A percentile compares a stretch with the other conserved stretches of the same genome.
phyloP scores from a whole-genome alignment of 345 rosid genomes.

The Nephelium lappaceum region DNA sequence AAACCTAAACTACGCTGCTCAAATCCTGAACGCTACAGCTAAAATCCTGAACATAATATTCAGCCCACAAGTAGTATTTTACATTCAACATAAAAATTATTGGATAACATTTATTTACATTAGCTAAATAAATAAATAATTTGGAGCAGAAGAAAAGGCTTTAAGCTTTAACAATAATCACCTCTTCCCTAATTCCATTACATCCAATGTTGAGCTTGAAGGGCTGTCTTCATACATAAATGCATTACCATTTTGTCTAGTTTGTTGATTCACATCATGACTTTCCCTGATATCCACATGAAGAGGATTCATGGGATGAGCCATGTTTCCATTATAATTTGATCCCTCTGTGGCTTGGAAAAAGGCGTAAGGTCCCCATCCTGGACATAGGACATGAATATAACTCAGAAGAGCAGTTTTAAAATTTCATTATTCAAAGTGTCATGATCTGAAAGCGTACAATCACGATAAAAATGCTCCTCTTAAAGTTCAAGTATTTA shows the following conservation, averaged over 20 bases:
- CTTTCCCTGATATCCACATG: constrained; percentile 16
- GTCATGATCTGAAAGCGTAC: neutral
- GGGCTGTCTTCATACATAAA: neutral
- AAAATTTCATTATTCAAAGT: too few species aligned
- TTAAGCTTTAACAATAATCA: constrained; percentile 7
- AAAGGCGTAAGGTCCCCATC: constrained; percentile 69
- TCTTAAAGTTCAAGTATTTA: too few species aligned
- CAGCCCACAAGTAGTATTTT: too few species aligned
- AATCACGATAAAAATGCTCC: too few species aligned
- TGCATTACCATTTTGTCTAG: constrained; percentile 5
- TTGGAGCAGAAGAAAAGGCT: too few species aligned
- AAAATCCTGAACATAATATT: too few species aligned
- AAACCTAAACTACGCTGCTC: too few species aligned
- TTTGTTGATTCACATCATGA: neutral
- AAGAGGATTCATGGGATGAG: constrained; percentile 23
- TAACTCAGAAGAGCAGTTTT: neutral
- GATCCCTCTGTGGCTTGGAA: constrained; percentile 49
- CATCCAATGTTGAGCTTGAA: constrained; percentile 19
- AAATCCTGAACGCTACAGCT: too few species aligned
- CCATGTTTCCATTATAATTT: constrained; percentile 14
- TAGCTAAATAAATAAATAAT: neutral
- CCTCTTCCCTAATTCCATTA: constrained; percentile 33
- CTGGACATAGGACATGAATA: constrained; percentile 13
- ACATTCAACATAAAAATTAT: too few species aligned
- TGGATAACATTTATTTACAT: too few species aligned